Evolutionary conservation across 108 stramenopile species (phyloP).

Genomic region (Nannochloropsis gaditana): DNA sequence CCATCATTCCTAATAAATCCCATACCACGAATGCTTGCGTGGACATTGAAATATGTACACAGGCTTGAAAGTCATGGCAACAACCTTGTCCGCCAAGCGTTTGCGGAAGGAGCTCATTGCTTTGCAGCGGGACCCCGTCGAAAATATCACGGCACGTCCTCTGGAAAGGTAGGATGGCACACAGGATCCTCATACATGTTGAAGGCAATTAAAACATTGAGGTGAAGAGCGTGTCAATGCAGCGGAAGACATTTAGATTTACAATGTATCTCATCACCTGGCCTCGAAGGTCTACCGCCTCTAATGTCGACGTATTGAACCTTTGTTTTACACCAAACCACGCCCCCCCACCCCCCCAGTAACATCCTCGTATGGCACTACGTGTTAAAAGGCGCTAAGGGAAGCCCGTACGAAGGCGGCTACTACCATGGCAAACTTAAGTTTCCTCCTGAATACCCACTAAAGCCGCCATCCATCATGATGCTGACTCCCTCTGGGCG

Average conservation of each 20-base stretch:
- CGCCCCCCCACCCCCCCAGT: neutral
- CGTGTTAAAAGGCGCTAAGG: conserved; percentile 64
- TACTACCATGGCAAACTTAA: conserved; percentile 57
- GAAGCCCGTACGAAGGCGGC: conserved; percentile 60
- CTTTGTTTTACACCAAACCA: conserved; percentile 13
- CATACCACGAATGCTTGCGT: no score
- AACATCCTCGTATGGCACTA: conserved; percentile 77
- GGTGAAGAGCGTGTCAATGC: conserved; percentile 22
- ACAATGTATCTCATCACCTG: neutral
- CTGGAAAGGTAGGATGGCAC: neutral
- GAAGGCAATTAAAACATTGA: conserved; percentile 23
- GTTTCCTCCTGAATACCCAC: conserved; percentile 70
- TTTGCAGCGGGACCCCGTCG: conserved; percentile 54
- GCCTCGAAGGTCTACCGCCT: neutral
- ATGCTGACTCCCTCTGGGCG: conserved; percentile 77
- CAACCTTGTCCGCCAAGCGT: conserved; percentile 33
- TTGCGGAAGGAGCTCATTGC: conserved; percentile 53
- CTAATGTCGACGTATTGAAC: neutral
- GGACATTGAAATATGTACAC: neutral
- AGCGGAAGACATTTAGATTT: neutral
- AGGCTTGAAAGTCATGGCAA: conserved; percentile 26
- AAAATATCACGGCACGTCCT: conserved; percentile 48
- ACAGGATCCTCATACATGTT: no score
- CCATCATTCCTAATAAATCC: no score
- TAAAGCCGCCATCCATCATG: conserved; percentile 86